A percentile compares a stretch with the other conserved stretches of the same genome.
Conservation (phyloP, 148 eudicot genomes). For the Cornus florida region DNA sequence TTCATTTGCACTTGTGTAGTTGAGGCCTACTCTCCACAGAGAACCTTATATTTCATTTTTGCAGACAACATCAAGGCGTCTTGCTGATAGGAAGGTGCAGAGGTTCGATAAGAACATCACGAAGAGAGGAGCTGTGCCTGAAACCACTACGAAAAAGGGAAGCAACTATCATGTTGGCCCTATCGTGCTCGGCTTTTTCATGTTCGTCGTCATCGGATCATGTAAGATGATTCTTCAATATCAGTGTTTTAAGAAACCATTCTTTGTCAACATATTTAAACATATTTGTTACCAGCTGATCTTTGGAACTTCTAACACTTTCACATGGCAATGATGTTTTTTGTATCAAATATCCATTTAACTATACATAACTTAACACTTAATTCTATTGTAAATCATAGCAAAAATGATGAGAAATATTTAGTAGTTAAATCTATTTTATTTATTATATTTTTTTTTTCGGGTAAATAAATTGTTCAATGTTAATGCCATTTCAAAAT, state of each 20-base stretch:
- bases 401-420: too few relatives aligned
- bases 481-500: too few relatives aligned
- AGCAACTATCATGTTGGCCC: constrained; percentile 27
- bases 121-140: constrained; percentile 30
- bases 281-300: too few relatives aligned
- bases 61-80: constrained; percentile 33
- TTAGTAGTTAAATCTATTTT: too few relatives aligned
- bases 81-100: constrained; percentile 28
- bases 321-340: too few relatives aligned
- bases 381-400: too few relatives aligned
- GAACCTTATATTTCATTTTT: background rate
- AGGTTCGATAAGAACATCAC: constrained; percentile 32
- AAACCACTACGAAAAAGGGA: constrained; percentile 26
- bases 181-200: constrained; percentile 25
- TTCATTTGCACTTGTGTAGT: background rate
- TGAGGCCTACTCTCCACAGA: background rate
- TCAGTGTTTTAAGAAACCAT: background rate
- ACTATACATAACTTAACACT: too few relatives aligned
- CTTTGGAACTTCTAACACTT: too few relatives aligned
- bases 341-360: too few relatives aligned
- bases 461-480: too few relatives aligned
- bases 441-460: too few relatives aligned
- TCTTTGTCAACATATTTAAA: too few relatives aligned
- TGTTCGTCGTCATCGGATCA: constrained; percentile 31
- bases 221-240: constrained; percentile 13